phyloP scores from a whole-genome alignment of 306 rosid genomes.

The Vigna reflexopilosa region DNA sequence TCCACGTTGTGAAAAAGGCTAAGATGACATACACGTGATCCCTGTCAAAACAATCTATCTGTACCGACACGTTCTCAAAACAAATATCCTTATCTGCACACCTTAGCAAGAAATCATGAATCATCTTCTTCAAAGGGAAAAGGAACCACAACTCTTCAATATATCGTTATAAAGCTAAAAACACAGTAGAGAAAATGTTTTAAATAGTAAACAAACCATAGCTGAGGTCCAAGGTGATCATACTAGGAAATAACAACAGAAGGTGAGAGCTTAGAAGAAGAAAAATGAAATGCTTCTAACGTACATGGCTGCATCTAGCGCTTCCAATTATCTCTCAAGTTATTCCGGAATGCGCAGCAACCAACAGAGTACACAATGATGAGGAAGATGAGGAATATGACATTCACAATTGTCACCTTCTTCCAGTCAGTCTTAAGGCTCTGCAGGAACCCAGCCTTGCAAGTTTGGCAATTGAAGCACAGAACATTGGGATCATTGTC shows the following conservation, averaged over 20 bases:
- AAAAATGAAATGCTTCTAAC: constrained; percentile 12
- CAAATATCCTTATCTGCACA: neutral
- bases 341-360: constrained; percentile 86
- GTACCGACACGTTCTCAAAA: neutral
- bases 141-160: neutral
- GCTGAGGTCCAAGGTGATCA: too few species aligned
- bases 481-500: constrained; percentile 43
- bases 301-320: neutral
- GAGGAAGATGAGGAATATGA: constrained; percentile 64
- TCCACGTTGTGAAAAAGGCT: too few species aligned
- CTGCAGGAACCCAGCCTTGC: constrained; percentile 84
- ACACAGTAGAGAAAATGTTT: neutral
- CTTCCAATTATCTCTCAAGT: constrained; percentile 60
- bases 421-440: constrained; percentile 71
- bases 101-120: neutral
- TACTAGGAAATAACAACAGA: neutral
- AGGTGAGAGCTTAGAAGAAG: neutral
- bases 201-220: neutral
- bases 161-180: neutral
- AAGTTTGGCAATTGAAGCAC: constrained; percentile 75
- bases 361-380: constrained; percentile 75
- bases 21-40: too few species aligned
- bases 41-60: too few species aligned
- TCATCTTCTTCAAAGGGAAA: neutral
- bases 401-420: constrained; percentile 65